Evolutionary conservation across 2,329 filamentous ascomycete species (phyloP).

Genomic region (Bimuria novae-zelandiae): DNA sequence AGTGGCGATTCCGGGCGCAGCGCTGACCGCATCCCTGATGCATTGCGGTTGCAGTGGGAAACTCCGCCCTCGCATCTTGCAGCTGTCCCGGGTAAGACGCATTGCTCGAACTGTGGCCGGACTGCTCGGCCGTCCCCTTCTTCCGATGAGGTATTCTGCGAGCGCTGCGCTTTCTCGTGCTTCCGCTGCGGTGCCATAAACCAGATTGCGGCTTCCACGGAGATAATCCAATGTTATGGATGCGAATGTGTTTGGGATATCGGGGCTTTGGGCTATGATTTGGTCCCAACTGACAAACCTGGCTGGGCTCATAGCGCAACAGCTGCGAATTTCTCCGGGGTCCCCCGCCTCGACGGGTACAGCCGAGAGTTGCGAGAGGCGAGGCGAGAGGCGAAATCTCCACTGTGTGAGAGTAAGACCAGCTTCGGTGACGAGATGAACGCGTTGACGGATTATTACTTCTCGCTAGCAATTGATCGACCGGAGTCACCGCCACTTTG

Average conservation of each 20-base stretch:
- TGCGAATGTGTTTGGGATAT: conserved; percentile 45
- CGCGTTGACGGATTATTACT: conserved; percentile 42
- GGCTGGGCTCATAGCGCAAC: conserved; percentile 12
- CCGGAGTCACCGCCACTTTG: conserved; percentile 29
- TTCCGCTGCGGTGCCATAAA: conserved; percentile 44
- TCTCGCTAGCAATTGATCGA: conserved; percentile 29
- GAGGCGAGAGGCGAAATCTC: conserved; percentile 14
- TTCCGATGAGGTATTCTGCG: conserved; percentile 35
- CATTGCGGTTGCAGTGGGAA: conserved; percentile 37
- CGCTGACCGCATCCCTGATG: conserved; percentile 48
- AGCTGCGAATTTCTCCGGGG: neutral
- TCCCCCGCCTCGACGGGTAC: conserved; percentile 22
- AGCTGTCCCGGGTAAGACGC: conserved; percentile 32
- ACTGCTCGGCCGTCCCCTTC: conserved; percentile 30
- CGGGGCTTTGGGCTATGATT: conserved; percentile 47
- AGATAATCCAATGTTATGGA: conserved; percentile 30
- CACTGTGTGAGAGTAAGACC: conserved; percentile 18
- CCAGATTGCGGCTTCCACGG: conserved; percentile 13
- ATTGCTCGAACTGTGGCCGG: conserved; percentile 40
- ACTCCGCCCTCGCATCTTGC: conserved; percentile 5
- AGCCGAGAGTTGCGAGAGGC: conserved; percentile 15
- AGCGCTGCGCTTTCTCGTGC: conserved; percentile 49
- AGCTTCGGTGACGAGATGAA: conserved; percentile 42
- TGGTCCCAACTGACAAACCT: conserved; percentile 1
- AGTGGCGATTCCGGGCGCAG: conserved; percentile 47